Evolutionary conservation across 352 stramenopile genomes (phyloP), one percentile per base, ranked within the genome.

Genomic region (Pythium volutum): DNA sequence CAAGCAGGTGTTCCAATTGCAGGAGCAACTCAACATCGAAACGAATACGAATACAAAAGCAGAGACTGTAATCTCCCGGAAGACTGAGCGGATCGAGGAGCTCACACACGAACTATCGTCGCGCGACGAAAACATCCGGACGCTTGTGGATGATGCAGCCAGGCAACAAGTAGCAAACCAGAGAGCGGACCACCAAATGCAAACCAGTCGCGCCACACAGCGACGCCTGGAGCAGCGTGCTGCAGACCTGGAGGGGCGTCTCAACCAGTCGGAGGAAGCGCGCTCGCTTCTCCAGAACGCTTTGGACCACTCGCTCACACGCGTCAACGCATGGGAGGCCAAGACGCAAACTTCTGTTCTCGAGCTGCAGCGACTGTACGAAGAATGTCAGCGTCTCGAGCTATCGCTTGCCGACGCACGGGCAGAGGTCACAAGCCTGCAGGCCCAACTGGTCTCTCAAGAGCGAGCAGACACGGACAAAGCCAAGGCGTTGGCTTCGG

Each of bases 211-310:
- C 4, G 16, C 12, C n/a, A 39, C 47, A 26, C 26, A 45, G 33
- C 47, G 42, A 10, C 48, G 41, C n/a, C 59, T 62, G 22, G 22
- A 66, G 31, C 49, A 48, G 16, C 27, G 36, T 22, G 34, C 25
- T 12, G 59, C 59, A 20, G 39, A 58, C 9, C 15, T 59, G 36
- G 59, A 66, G 52, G 50, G 59, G 9, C 59, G 50, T 16, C 27
- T 66, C 0, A 52, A 59, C 39, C 41, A 25, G 10, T 52, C 48
- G 8, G 59, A 66, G 29, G 41, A 58, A 47, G 20, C 45, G 6
- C 31, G 55, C 2, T 62, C 29, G 15, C 3, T 29, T 0, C 45
- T 38, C 9, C 22, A 31, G n/a, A 23, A 39, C 8, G 29, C 20
- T 9, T 16, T 55, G 10, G 43, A 62, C 7, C 22, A 49, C 25